A percentile compares a stretch with the other conserved stretches of the same genome.
Conservation (phyloP, 441 rosid species). For the Kokia cookei region DNA sequence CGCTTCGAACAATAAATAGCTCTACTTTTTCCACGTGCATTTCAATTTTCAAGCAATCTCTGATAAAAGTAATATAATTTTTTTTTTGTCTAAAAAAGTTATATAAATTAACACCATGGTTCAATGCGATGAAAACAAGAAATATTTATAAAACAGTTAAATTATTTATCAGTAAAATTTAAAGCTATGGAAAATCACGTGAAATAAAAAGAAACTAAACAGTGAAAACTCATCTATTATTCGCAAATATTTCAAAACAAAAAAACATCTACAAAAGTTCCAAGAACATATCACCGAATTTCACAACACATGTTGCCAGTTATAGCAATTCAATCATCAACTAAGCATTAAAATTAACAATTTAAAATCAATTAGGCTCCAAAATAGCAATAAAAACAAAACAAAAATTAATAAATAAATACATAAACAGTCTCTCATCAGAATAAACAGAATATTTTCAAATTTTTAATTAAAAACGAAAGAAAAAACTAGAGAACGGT, state of each 20-base stretch:
- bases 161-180: no score
- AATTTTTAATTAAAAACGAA: not conserved
- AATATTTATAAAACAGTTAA: not conserved
- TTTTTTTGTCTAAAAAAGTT: not conserved
- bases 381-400: not conserved
- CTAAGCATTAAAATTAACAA: not conserved
- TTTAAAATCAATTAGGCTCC: not conserved
- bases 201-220: no score
- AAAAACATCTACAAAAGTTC: not conserved
- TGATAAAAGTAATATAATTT: not conserved
- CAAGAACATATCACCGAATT: not conserved
- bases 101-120: not conserved
- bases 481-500: not conserved
- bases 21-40: not conserved
- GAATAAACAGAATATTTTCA: not conserved
- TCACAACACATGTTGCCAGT: conserved; percentile 1
- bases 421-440: not conserved
- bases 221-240: not conserved
- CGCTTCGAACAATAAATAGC: not conserved
- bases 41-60: not conserved
- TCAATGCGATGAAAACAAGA: not conserved
- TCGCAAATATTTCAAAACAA: not conserved
- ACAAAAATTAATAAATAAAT: no score
- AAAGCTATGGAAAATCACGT: no score
- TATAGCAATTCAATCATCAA: conserved; percentile 1